Percentiles rank a stretch among this genome's conserved stretches.
Evolutionary conservation across 345 rosid genomes (phyloP).

Genomic region (Arabis alpina): DNA sequence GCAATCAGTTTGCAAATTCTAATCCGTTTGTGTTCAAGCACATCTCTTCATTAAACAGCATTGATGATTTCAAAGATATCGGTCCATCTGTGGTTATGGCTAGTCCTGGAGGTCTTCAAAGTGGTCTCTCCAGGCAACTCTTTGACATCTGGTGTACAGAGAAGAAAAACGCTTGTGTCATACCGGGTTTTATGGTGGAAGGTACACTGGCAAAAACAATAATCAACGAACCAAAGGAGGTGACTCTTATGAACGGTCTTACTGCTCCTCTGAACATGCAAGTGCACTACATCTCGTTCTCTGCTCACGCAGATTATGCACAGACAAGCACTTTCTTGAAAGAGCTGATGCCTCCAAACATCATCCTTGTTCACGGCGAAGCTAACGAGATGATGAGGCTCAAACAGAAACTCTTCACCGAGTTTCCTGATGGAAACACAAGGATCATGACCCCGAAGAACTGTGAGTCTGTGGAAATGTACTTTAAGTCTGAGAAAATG

Average conservation of each 20-base stretch:
- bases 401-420: slow-evolving; percentile 77
- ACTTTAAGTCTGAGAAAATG: slow-evolving; percentile 86
- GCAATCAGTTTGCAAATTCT: slow-evolving; percentile 86
- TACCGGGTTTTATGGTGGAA: slow-evolving; percentile 89
- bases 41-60: slow-evolving; percentile 78
- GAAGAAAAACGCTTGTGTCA: slow-evolving; percentile 81
- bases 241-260: slow-evolving; percentile 92
- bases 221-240: slow-evolving; percentile 90
- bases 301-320: slow-evolving; percentile 95
- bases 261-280: slow-evolving; percentile 85
- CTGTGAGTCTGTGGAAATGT: slow-evolving; percentile 89
- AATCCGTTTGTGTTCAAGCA: slow-evolving; percentile 95
- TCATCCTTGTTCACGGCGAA: slow-evolving; percentile 93
- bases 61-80: slow-evolving; percentile 80
- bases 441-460: slow-evolving; percentile 86
- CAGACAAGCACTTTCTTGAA: slow-evolving; percentile 92
- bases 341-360: slow-evolving; percentile 95
- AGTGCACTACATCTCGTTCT: slow-evolving; percentile 91
- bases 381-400: slow-evolving; percentile 96
- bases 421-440: slow-evolving; percentile 78
- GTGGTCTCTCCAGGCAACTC: slow-evolving; percentile 88
- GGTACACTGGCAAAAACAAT: slow-evolving; percentile 87
- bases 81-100: slow-evolving; percentile 98
- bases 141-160: slow-evolving; percentile 95
- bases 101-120: slow-evolving; percentile 88